Evolutionary conservation across 2,329 filamentous ascomycete species (phyloP).

Genomic region (Colletotrichum sublineola): DNA sequence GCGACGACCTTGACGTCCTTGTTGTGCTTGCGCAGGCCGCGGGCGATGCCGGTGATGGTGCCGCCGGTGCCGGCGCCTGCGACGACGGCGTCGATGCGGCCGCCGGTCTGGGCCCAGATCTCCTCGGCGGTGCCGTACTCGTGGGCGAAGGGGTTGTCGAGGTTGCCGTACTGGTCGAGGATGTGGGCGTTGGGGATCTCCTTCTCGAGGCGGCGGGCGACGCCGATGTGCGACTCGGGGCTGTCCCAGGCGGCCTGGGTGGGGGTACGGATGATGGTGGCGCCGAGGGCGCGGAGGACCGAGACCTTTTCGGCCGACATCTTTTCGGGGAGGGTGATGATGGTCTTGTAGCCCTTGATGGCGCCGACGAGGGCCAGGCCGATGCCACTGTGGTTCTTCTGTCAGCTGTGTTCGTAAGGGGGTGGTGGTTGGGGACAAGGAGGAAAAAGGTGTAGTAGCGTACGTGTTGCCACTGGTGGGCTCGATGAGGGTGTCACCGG

Average conservation of each 20-base stretch:
- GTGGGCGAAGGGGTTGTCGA: constrained; percentile 92
- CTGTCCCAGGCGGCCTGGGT: constrained; percentile 95
- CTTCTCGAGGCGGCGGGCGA: constrained; percentile 89
- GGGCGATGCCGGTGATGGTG: constrained; percentile 90
- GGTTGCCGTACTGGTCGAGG: constrained; percentile 94
- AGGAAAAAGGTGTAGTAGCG: constrained; percentile 41
- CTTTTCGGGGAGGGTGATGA: constrained; percentile 98
- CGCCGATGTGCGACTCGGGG: constrained; percentile 96
- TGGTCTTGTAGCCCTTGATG: constrained; percentile 97
- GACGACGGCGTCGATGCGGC: constrained; percentile 84
- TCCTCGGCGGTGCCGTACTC: constrained; percentile 96
- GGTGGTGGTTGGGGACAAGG: neutral
- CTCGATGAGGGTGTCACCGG: constrained; percentile 96
- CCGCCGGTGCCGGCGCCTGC: constrained; percentile 96
- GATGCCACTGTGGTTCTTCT: constrained; percentile 72
- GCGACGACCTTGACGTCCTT: constrained; percentile 87
- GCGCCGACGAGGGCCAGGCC: constrained; percentile 93
- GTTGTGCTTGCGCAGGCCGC: constrained; percentile 90
- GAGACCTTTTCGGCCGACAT: constrained; percentile 99
- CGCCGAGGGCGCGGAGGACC: constrained; percentile 91
- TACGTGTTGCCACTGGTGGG: constrained; percentile 96
- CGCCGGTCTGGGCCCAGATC: constrained; percentile 91
- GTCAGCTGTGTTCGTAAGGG: constrained; percentile 44
- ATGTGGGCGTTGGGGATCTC: constrained; percentile 98
- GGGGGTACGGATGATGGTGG: constrained; percentile 97